Evolutionary conservation across 441 rosid species (phyloP).

Genomic region (Dalechampia spathulata): DNA sequence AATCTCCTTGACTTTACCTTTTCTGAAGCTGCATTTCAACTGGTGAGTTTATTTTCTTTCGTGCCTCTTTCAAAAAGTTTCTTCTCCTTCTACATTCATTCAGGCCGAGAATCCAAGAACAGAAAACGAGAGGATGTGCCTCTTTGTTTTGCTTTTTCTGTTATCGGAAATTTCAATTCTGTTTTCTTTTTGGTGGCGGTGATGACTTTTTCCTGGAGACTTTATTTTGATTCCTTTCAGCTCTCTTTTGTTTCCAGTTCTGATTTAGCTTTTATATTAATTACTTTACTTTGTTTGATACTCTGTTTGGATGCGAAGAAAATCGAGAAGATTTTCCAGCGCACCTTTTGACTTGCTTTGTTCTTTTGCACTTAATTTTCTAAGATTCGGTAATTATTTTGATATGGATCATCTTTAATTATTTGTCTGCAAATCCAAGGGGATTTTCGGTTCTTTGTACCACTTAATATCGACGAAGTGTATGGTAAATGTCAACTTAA

Average conservation of each 20-base stretch:
- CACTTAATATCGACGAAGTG: too few relatives aligned
- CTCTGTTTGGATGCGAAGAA: too few relatives aligned
- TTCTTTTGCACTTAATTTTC: not conserved
- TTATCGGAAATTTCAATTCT: not conserved
- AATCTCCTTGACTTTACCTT: slow-evolving; percentile 2
- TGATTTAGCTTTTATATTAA: too few relatives aligned
- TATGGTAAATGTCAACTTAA: too few relatives aligned
- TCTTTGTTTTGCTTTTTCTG: not conserved
- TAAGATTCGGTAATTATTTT: not conserved
- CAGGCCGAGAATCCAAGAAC: not conserved
- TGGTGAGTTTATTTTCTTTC: slow-evolving; percentile 35
- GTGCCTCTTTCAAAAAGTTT: too few relatives aligned
- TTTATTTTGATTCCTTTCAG: not conserved
- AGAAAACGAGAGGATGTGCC: not conserved
- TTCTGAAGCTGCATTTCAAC: slow-evolving; percentile 28
- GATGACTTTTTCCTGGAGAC: slow-evolving; percentile 7
- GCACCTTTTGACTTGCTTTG: too few relatives aligned
- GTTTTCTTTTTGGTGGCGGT: slow-evolving; percentile 25
- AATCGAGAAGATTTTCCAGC: too few relatives aligned
- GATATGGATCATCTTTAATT: too few relatives aligned
- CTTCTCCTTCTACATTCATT: too few relatives aligned
- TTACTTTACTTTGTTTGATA: too few relatives aligned
- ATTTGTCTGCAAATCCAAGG: too few relatives aligned
- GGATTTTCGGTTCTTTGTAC: too few relatives aligned
- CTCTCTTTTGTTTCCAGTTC: slow-evolving; percentile 1